A percentile compares a stretch with the other conserved stretches of the same genome.
Evolutionary conservation across 2,329 filamentous ascomycete species (phyloP).

Genomic region (Mariannaea sp.): DNA sequence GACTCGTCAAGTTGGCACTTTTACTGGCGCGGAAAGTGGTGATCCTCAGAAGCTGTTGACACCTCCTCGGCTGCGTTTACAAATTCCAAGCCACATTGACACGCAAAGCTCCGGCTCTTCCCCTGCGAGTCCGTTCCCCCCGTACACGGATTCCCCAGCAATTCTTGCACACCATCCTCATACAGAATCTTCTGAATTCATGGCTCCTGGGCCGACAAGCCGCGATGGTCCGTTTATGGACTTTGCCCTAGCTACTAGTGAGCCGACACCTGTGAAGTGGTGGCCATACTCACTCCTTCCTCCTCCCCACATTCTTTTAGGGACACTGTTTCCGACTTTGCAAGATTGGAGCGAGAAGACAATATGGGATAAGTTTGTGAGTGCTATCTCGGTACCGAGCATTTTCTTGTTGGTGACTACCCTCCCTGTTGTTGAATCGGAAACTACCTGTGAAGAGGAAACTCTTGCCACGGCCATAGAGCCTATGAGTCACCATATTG

Average conservation of each 20-base stretch:
- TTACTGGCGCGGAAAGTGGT: conserved; percentile 19
- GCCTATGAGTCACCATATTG: conserved; percentile 40
- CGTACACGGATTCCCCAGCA: conserved; percentile 64
- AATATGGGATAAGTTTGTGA: conserved; percentile 83
- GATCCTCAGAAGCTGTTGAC: conserved; percentile 15
- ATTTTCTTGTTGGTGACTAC: conserved; percentile 91
- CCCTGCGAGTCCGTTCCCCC: conserved; percentile 68
- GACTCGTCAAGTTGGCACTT: conserved; percentile 29
- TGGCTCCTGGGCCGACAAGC: conserved; percentile 46
- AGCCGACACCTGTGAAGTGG: conserved; percentile 64
- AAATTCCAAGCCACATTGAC: conserved; percentile 52
- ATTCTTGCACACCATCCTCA: conserved; percentile 49
- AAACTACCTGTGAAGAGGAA: conserved; percentile 53
- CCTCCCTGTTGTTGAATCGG: conserved; percentile 83
- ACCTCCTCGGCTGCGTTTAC: conserved; percentile 47
- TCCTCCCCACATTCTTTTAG: conserved; percentile 69
- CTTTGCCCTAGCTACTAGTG: conserved; percentile 46
- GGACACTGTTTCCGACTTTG: conserved; percentile 85
- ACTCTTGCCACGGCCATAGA: conserved; percentile 40
- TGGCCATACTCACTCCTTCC: conserved; percentile 82
- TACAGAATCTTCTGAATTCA: conserved; percentile 56
- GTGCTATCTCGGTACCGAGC: conserved; percentile 82
- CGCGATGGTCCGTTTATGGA: conserved; percentile 54
- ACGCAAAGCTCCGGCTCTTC: conserved; percentile 53
- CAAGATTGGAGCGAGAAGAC: conserved; percentile 80